phyloP scores from a whole-genome alignment of 2,329 filamentous ascomycete species.

The Coniella vitis region DNA sequence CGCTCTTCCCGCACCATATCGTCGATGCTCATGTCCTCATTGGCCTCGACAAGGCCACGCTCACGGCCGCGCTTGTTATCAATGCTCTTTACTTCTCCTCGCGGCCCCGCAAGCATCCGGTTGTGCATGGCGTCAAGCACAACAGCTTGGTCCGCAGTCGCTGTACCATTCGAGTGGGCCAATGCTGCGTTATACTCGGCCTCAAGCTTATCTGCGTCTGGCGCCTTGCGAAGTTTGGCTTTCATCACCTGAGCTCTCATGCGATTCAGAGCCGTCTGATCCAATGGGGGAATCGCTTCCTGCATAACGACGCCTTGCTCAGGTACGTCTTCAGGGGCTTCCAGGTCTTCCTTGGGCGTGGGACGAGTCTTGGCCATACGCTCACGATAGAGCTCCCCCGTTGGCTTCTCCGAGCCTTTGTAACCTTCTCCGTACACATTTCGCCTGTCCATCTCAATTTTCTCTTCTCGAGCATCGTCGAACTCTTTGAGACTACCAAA shows the following conservation, averaged over 20 bases:
- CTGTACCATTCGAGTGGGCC: conserved; percentile 46
- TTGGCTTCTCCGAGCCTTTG: conserved; percentile 77
- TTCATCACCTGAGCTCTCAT: conserved; percentile 95
- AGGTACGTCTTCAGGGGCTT: conserved; percentile 28
- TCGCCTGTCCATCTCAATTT: conserved; percentile 79
- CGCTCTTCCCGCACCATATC: conserved; percentile 97
- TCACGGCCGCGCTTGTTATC: conserved; percentile 77
- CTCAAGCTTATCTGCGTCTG: conserved; percentile 71
- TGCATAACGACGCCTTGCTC: conserved; percentile 54
- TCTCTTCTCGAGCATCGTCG: conserved; percentile 88
- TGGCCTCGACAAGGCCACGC: conserved; percentile 78
- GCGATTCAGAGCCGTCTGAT: conserved; percentile 77
- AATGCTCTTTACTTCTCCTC: conserved; percentile 68
- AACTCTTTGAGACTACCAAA: conserved; percentile 79
- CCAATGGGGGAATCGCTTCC: conserved; percentile 48
- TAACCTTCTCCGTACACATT: conserved; percentile 80
- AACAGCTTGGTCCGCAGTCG: conserved; percentile 57
- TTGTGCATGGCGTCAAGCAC: conserved; percentile 85
- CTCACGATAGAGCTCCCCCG: conserved; percentile 77
- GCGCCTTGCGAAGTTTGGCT: conserved; percentile 74
- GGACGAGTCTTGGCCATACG: conserved; percentile 54
- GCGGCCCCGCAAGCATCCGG: conserved; percentile 70
- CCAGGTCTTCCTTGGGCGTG: conserved; percentile 26
- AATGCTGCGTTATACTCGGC: conserved; percentile 75
- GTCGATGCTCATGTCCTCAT: conserved; percentile 91